Percentiles rank a stretch among this genome's conserved stretches.
phyloP scores from a whole-genome alignment of 768 basidiomycete species.

The Suillus weaverae region DNA sequence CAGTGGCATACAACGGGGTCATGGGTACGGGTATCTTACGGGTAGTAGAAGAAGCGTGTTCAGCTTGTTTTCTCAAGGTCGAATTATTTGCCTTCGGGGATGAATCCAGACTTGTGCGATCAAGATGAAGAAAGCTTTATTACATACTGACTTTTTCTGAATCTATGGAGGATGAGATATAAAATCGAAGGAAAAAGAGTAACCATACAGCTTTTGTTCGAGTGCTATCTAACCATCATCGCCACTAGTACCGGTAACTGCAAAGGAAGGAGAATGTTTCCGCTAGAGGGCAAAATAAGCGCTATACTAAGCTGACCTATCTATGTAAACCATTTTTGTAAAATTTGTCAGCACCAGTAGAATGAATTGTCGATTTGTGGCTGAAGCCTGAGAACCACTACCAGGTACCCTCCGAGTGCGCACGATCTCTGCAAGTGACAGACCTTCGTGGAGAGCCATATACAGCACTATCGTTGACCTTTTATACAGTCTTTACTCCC shows the following conservation, averaged over 20 bases:
- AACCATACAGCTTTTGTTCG: background rate
- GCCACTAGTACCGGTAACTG: background rate
- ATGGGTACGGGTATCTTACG: no score
- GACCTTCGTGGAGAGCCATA: background rate
- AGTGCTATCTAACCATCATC: background rate
- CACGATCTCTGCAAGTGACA: slow-evolving; percentile 4
- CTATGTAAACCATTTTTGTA: background rate
- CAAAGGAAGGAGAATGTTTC: background rate
- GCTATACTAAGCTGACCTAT: no score
- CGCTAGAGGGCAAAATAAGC: background rate
- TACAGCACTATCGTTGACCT: slow-evolving; percentile 9
- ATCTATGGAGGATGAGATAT: background rate
- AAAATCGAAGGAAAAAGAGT: background rate
- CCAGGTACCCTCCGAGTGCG: background rate
- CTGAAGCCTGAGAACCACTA: background rate
- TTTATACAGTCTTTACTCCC: slow-evolving; percentile 1
- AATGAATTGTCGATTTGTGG: background rate
- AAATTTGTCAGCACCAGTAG: background rate
- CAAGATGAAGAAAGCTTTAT: background rate
- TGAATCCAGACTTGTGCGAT: background rate
- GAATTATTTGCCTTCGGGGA: background rate
- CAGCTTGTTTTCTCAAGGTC: background rate
- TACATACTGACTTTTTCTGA: background rate
- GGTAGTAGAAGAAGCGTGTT: background rate
- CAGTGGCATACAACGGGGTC: no score